These are phyloP conservation scores for Hypsizygus ulmarius DNA, from an alignment of 1,284 basidiomycete genomes.

Conservation along the genomic window DNA sequence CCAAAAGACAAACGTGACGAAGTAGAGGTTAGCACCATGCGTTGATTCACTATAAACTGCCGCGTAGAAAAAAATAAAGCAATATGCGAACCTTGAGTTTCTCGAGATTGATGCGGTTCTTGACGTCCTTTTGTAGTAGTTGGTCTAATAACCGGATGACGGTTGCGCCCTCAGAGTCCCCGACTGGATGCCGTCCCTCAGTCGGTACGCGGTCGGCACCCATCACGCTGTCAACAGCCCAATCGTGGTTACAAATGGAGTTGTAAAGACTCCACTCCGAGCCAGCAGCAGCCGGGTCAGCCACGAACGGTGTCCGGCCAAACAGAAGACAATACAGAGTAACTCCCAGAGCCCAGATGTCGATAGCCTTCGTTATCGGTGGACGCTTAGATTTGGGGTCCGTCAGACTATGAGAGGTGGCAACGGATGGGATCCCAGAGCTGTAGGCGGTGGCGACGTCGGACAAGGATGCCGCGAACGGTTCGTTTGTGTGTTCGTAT, in stretches of 20 bases:
- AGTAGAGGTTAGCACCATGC: constrained; percentile 3
- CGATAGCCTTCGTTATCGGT: constrained; percentile 91
- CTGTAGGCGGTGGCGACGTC: constrained; percentile 12
- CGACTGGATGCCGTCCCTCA: constrained; percentile 50
- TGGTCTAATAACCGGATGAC: constrained; percentile 73
- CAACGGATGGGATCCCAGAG: constrained; percentile 22
- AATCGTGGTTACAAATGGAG: constrained; percentile 80
- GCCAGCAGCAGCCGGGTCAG: constrained; percentile 38
- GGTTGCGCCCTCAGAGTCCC: constrained; percentile 49
- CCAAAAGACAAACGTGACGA: constrained; percentile 4
- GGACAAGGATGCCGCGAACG: constrained; percentile 17
- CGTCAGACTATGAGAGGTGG: constrained; percentile 13
- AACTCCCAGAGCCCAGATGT: constrained; percentile 99
- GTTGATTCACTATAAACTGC: not conserved
- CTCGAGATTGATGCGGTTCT: constrained; percentile 77
- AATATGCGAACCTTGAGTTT: constrained; percentile 74
- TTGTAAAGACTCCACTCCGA: constrained; percentile 82
- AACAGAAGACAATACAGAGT: constrained; percentile 96
- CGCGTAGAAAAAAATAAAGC: constrained; percentile 1
- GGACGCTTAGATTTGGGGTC: constrained; percentile 39
- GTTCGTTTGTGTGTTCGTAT: constrained; percentile 45
- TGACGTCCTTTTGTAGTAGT: constrained; percentile 83
- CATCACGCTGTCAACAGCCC: constrained; percentile 71
- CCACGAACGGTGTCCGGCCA: constrained; percentile 50
- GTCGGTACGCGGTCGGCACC: constrained; percentile 69